Evolutionary conservation across 345 rosid genomes (phyloP).

Genomic region (Camelina neglecta): DNA sequence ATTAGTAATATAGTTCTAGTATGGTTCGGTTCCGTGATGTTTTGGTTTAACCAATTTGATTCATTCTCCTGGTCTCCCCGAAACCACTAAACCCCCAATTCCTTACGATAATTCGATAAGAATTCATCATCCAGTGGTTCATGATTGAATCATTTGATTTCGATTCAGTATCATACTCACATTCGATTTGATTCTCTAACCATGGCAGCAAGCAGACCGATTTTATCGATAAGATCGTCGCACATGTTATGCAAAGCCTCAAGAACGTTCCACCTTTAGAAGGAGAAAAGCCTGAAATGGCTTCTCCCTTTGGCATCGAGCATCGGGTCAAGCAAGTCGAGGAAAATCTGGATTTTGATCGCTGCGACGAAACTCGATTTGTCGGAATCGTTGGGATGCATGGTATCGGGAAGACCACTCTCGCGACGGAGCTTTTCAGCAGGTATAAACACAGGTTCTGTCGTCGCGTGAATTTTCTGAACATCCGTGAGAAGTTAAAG

Average conservation of each 20-base stretch:
- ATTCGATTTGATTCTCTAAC: too few species aligned
- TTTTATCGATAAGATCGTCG: not conserved
- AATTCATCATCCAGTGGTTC: too few species aligned
- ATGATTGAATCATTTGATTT: too few species aligned
- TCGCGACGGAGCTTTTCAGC: not conserved
- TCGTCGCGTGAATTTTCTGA: constrained; percentile 6
- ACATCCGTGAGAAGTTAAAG: not conserved
- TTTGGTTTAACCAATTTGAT: too few species aligned
- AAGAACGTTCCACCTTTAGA: not conserved
- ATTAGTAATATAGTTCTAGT: too few species aligned
- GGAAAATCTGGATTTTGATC: constrained; percentile 1
- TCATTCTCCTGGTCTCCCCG: too few species aligned
- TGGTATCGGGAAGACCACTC: constrained; percentile 37
- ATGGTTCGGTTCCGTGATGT: too few species aligned
- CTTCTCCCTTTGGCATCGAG: constrained; percentile 14
- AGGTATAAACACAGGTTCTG: not conserved
- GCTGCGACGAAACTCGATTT: constrained; percentile 4
- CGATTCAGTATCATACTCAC: not conserved
- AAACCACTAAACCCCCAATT: too few species aligned
- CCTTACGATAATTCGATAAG: too few species aligned
- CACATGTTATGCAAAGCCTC: not conserved
- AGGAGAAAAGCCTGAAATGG: constrained; percentile 13
- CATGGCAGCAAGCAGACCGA: not conserved
- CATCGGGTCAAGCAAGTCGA: constrained; percentile 13
- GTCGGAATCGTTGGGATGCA: constrained; percentile 35